phyloP scores from a whole-genome alignment of 148 eudicot species.

The Camellia lanceoleosa region DNA sequence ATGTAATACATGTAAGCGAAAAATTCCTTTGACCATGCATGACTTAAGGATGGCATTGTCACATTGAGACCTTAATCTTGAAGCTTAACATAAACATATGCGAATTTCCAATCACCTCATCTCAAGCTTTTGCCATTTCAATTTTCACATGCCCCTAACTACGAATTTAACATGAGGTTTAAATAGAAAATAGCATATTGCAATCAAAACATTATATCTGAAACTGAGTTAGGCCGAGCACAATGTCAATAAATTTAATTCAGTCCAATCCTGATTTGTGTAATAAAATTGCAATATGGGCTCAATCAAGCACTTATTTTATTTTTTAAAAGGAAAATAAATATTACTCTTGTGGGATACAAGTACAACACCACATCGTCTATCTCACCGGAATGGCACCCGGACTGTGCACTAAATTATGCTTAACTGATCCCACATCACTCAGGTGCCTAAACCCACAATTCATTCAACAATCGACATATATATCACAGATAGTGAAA shows the following conservation, averaged over 20 bases:
- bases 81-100: neutral
- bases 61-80: neutral
- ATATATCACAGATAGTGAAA: slow-evolving; percentile 1
- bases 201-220: neutral
- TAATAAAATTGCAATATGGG: neutral
- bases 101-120: neutral
- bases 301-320: neutral
- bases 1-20: neutral
- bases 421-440: neutral
- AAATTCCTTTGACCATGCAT: neutral
- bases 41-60: neutral
- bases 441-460: neutral
- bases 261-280: neutral
- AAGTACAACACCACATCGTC: neutral
- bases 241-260: neutral
- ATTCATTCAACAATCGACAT: slow-evolving; percentile 10
- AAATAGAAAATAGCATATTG: too few species aligned
- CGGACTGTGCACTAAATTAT: neutral
- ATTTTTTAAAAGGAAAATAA: neutral
- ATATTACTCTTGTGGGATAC: neutral
- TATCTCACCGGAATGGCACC: slow-evolving; percentile 1
- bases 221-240: neutral
- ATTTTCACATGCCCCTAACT: neutral
- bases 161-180: neutral
- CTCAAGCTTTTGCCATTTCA: slow-evolving; percentile 4